These are phyloP conservation scores for Populus tomentosa DNA, from an alignment of 441 rosid species.

Conservation along the genomic window DNA sequence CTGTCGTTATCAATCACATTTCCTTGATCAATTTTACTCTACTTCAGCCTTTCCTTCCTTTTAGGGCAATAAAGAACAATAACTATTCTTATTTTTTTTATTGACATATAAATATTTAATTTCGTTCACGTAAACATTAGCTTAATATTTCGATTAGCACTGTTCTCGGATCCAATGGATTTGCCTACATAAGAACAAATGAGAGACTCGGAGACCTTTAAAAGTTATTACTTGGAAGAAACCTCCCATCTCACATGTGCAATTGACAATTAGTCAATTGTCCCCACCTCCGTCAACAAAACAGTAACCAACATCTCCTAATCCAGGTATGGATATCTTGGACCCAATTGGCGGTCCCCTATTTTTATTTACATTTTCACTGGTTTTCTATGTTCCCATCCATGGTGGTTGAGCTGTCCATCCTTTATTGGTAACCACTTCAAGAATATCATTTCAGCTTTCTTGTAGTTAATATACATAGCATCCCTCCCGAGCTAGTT, in stretches of 20 bases:
- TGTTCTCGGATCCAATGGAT: neutral
- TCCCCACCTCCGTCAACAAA: constrained; percentile 13
- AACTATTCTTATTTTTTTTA: too few relatives aligned
- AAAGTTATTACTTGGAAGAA: constrained; percentile 32
- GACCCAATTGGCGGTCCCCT: neutral
- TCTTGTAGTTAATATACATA: constrained; percentile 28
- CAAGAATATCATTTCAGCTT: constrained; percentile 24
- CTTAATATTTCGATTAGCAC: neutral
- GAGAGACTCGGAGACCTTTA: neutral
- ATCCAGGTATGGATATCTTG: neutral
- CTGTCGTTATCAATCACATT: neutral
- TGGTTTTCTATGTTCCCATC: neutral
- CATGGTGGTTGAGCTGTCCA: constrained; percentile 48
- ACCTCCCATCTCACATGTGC: constrained; percentile 26
- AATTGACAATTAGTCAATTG: neutral
- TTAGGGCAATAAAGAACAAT: too few relatives aligned
- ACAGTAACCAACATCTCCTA: neutral
- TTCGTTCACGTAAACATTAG: too few relatives aligned
- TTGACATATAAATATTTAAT: neutral
- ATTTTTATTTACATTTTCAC: neutral
- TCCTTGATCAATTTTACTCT: too few relatives aligned
- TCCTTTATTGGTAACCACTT: constrained; percentile 27
- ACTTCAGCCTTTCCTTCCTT: too few relatives aligned
- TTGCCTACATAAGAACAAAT: neutral
- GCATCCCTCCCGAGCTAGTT: constrained; percentile 4